Base-by-base conservation (phyloP, 1,284 basidiomycete species). In the Fistulinella cinereoalba region DNA sequence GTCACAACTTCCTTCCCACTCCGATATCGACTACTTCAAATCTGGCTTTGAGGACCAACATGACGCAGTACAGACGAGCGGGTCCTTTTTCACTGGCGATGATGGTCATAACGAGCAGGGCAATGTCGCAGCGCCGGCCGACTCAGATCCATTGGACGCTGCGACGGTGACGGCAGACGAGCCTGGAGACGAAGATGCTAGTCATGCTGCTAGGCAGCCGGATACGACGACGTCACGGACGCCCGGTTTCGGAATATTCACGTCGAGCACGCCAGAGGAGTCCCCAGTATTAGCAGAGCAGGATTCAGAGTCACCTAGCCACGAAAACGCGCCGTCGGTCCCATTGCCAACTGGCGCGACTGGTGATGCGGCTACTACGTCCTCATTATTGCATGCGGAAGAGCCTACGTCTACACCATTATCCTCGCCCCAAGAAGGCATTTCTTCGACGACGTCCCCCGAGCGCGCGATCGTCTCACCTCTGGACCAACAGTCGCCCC, bases 101-200 rank as follows among this genome's bases (percentile, higher is more conserved):
- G 6, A 50, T 46, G 48, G 28, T 42, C 50, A 56, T 41, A 31
- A 37, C 39, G 60, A 55, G 19, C 43, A 52, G 52, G 49, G 43
- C 42, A 58, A 32, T 44, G 41, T 15, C 46, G 15, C 55, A 8
- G 46, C 53, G 22, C 51, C 61, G 2, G 51, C 42, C n/a, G n/a
- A n/a, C n/a, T n/a, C n/a, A 13, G 76, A 78, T 54, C 78, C 74
- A 3, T 59, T 76, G 22, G 79, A 77, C 53, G 71, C 72, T 31
- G 67, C 71, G 29, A 60, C 66, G n/a, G 55, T 64, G 13, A 64
- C 66, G 19, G 52, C 57, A 16, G 55, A 60, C 8, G 67, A 66
- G 28, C 68, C 71, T 24, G 72, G 71, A 40, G 74, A 75, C 11
- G 72, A 74, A 29, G 47, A 43, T 43, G 16, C 53, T 23, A 29